phyloP scores from a whole-genome alignment of 345 rosid genomes.

The Arabidopsis suecica region DNA sequence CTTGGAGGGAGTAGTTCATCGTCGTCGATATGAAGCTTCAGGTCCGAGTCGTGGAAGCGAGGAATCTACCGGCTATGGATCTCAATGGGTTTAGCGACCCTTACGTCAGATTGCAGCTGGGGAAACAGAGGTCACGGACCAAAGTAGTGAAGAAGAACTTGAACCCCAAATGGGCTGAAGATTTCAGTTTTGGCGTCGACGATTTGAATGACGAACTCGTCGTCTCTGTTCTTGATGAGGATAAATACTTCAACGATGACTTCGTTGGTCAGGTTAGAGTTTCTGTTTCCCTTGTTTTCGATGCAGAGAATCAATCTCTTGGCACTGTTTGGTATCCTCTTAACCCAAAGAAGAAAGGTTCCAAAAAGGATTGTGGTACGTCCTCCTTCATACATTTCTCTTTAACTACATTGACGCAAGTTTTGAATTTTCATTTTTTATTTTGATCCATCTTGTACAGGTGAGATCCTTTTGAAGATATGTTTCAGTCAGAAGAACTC shows the following conservation, averaged over 20 bases:
- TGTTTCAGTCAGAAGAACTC: slow-evolving; percentile 66
- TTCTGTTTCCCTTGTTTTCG: slow-evolving; percentile 71
- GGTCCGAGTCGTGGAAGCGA: slow-evolving; percentile 80
- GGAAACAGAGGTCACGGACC: slow-evolving; percentile 72
- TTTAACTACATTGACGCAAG: not conserved
- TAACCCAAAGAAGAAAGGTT: slow-evolving; percentile 76
- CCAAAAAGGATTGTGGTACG: slow-evolving; percentile 87
- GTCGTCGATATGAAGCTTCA: slow-evolving; percentile 64
- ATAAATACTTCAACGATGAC: slow-evolving; percentile 86
- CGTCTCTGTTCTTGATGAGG: slow-evolving; percentile 83
- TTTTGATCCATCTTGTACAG: slow-evolving; percentile 47
- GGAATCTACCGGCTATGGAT: slow-evolving; percentile 90
- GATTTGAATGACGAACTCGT: slow-evolving; percentile 88
- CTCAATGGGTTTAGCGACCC: slow-evolving; percentile 91
- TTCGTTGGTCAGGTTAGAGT: slow-evolving; percentile 76
- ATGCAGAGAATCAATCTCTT: slow-evolving; percentile 77
- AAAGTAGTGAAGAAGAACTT: slow-evolving; percentile 87
- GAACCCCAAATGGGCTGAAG: slow-evolving; percentile 94
- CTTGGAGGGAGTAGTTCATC: not conserved
- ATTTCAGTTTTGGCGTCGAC: slow-evolving; percentile 87
- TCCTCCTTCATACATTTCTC: not conserved
- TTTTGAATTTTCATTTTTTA: not conserved
- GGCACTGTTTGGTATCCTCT: slow-evolving; percentile 79
- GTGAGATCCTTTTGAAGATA: slow-evolving; percentile 81
- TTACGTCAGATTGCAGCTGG: slow-evolving; percentile 81